Percentiles rank a stretch among this genome's conserved stretches.
These are phyloP conservation scores for Gomphus bonarii DNA, from an alignment of 1,284 basidiomycete species.

Conservation along the genomic window DNA sequence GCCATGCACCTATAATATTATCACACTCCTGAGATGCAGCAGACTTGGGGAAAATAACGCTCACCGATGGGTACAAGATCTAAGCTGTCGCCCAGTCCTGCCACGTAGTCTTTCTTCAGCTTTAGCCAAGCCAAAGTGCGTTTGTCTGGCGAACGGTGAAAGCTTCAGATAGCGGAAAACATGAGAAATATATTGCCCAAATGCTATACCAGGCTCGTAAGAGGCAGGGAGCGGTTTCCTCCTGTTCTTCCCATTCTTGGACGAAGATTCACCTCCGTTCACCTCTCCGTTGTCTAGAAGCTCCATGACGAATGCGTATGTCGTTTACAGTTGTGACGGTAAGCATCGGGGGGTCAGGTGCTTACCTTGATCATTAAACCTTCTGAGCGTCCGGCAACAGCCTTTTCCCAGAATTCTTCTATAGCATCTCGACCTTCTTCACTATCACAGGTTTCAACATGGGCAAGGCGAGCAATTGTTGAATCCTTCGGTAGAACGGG, in stretches of 20 bases:
- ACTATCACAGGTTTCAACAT: constrained; percentile 74
- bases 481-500: constrained; percentile 36
- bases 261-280: constrained; percentile 25
- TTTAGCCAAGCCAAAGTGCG: constrained; percentile 74
- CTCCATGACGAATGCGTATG: constrained; percentile 24
- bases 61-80: constrained; percentile 28
- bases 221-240: constrained; percentile 76
- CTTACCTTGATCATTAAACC: constrained; percentile 88
- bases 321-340: not conserved
- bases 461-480: constrained; percentile 57
- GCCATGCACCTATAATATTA: constrained; percentile 70
- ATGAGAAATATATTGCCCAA: constrained; percentile 1
- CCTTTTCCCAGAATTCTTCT: constrained; percentile 70
- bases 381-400: constrained; percentile 78
- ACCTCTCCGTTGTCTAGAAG: constrained; percentile 45
- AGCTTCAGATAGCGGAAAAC: not conserved
- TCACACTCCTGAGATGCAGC: not conserved
- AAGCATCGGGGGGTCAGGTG: constrained; percentile 18
- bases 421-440: constrained; percentile 51
- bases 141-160: constrained; percentile 39
- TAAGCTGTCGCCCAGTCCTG: constrained; percentile 51
- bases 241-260: constrained; percentile 30
- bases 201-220: constrained; percentile 69
- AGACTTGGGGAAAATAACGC: not conserved
- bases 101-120: constrained; percentile 74